Base-by-base conservation (phyloP, 2,329 filamentous ascomycete genomes). In the Colletotrichum acutatum region DNA sequence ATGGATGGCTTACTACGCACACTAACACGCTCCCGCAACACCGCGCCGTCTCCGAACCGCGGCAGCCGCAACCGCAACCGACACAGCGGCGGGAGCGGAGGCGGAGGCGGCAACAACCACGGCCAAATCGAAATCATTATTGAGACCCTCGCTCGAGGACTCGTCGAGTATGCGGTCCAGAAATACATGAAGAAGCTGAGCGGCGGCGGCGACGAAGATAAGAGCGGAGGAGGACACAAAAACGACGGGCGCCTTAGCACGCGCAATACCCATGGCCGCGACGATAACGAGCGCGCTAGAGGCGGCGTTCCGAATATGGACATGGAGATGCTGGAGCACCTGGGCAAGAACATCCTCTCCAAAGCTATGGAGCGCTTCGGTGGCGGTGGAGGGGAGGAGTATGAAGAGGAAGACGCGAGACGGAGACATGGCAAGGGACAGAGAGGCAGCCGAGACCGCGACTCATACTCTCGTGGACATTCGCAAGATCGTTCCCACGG, bases 1-100 rank as follows among this genome's bases (percentile, higher is more conserved):
- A 72, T 72, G 70, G 70, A 72, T n/a, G 66, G 61, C 6, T 49
- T 72, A 19, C 19, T 72, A 9, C 60, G 70, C n/a, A 68, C 69
- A 66, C 53, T 68, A 28, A 60, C 30, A 62, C 54, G 62, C 11
- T 60, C 56, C 37, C 66, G 59, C 65, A 61, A 72, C 58, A 26
- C 32, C n/a, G 61, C 34, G 59, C 24, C 69, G 2, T 59, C 71
- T 12, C 62, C 62, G 3, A 71, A 28, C 24, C 64, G 58, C 65
- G 54, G 54, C 32, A 46, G 62, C 68, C 57, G 67, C 8, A 34
- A 69, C 37, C 61, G 62, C 32, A 64, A 34, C 56, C 60, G 58
- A 28, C 26, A 34, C 26, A 30, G 32, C 11, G 34, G 26, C 6
- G 14, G 52, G 19, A 8, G 52, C 52, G 52, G 56, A 16, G 60